Conservation (phyloP, 1,284 basidiomycete genomes). For the Thecaphora frezii region DNA sequence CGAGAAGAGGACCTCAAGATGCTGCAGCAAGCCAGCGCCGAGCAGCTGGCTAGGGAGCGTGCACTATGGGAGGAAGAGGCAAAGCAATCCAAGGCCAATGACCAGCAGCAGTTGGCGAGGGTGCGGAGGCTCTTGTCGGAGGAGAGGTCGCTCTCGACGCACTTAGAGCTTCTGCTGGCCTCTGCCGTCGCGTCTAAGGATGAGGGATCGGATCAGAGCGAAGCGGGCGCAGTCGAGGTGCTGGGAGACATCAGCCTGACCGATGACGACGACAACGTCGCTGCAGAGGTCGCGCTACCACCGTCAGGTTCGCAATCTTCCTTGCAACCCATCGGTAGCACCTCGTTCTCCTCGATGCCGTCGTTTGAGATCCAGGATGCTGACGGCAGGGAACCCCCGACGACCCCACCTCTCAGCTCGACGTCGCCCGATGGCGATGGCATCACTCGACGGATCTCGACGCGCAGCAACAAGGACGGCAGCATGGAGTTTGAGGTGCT, state of each 20-base stretch:
- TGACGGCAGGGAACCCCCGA: neutral
- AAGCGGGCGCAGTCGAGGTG: too few species aligned
- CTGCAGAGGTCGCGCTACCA: neutral
- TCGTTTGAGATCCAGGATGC: neutral
- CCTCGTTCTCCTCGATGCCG: neutral
- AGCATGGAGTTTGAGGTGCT: neutral
- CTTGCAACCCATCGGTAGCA: neutral
- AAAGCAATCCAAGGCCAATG: conserved; percentile 7
- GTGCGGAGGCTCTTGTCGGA: conserved; percentile 5
- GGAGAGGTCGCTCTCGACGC: conserved; percentile 9
- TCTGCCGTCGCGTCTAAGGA: neutral
- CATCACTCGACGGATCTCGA: neutral
- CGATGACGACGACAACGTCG: neutral
- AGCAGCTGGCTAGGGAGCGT: conserved; percentile 5
- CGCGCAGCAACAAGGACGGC: neutral
- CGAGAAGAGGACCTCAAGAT: conserved; percentile 19
- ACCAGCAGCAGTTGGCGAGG: conserved; percentile 1
- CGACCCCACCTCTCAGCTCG: neutral
- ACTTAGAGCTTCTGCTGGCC: neutral
- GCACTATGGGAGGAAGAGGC: conserved; percentile 10
- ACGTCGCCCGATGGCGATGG: too few species aligned
- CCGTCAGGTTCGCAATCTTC: neutral
- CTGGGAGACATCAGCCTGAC: neutral
- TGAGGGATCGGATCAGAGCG: too few species aligned
- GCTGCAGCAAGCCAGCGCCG: conserved; percentile 5